Conservation (phyloP, 148 eudicot genomes). For the Linanthus parryae region DNA sequence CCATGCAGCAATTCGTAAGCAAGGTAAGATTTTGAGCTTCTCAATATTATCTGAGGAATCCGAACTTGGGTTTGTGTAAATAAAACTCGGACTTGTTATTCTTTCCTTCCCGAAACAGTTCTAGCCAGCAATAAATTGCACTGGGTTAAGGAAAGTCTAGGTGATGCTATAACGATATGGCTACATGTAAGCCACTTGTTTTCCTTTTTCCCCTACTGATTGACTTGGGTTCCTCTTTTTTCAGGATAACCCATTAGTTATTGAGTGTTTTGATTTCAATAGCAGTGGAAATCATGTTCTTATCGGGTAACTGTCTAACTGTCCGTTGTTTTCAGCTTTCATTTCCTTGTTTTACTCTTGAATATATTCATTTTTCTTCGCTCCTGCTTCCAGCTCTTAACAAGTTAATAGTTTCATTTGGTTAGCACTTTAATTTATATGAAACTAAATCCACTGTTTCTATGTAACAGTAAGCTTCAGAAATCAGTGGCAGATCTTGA, state of each 20-base stretch:
- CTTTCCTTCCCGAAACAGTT: too few relatives aligned
- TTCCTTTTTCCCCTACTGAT: slow-evolving; percentile 2
- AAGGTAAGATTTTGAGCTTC: slow-evolving; percentile 46
- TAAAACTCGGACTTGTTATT: too few relatives aligned
- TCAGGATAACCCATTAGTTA: slow-evolving; percentile 77
- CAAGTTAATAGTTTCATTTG: too few relatives aligned
- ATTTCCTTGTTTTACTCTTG: neutral
- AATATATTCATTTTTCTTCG: neutral
- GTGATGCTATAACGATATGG: neutral
- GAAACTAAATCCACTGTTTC: slow-evolving; percentile 4
- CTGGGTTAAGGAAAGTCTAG: too few relatives aligned
- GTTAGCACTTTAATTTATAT: too few relatives aligned
- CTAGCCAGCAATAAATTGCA: neutral
- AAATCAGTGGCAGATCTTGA: slow-evolving; percentile 67
- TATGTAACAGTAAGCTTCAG: slow-evolving; percentile 58
- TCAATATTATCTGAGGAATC: slow-evolving; percentile 6
- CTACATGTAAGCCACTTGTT: neutral
- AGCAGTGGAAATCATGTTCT: slow-evolving; percentile 63
- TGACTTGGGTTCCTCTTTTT: slow-evolving; percentile 4
- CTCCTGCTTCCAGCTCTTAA: too few relatives aligned
- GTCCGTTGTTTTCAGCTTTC: neutral
- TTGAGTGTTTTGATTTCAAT: slow-evolving; percentile 91
- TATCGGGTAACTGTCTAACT: slow-evolving; percentile 52
- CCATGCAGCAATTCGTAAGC: slow-evolving; percentile 72
- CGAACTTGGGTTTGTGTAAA: neutral